Base-by-base conservation (phyloP, 768 basidiomycete genomes). In the Mycena filopes region DNA sequence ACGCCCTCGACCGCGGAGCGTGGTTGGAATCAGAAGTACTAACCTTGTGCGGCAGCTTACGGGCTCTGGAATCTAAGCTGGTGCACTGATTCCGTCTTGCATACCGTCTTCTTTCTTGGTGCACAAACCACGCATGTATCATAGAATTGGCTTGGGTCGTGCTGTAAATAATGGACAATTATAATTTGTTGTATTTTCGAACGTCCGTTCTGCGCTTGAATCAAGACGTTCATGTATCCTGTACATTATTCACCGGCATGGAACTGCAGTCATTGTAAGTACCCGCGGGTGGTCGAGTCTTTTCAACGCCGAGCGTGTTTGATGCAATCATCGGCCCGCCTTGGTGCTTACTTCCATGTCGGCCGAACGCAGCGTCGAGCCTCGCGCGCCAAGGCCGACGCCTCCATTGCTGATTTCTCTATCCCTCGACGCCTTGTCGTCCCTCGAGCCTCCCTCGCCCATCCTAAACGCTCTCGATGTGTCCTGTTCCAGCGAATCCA, bases 1-100 rank as follows among this genome's bases (percentile, higher is more conserved):
- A 21, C 81, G 87, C 45, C 87, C 91, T 11, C 79, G 93, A 58
- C 93, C 93, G 13, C 93, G 90, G 82, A 93, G 91, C 71, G 89
- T 92, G 26, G 87, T 90, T 60, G 91, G 91, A 16, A 87, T 90
- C 76, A 82, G 91, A 69, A 83, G 79, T 61, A 73, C 83, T 25
- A 88, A 85, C 72, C 89, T 94, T 60, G 90, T 94, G 48, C 82
- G 87, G 71, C 92, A 94, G 74, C 82, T 94, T 82, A 94, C 93
- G 10, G 93, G 91, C 31, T 45, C 43, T 23, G 54, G 56, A 21
- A 8, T 58, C 12, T 64, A 42, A 55, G 36, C 43, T 55, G 42
- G 47, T 51, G 15, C 70, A 48, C 58, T 48, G 56, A 54, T 60
- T 68, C 62, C 65, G 63, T 50, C 25, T 42, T 43, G 40, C 36